Conservation (phyloP, 768 basidiomycete genomes). For the Amanita pallidorosea region DNA sequence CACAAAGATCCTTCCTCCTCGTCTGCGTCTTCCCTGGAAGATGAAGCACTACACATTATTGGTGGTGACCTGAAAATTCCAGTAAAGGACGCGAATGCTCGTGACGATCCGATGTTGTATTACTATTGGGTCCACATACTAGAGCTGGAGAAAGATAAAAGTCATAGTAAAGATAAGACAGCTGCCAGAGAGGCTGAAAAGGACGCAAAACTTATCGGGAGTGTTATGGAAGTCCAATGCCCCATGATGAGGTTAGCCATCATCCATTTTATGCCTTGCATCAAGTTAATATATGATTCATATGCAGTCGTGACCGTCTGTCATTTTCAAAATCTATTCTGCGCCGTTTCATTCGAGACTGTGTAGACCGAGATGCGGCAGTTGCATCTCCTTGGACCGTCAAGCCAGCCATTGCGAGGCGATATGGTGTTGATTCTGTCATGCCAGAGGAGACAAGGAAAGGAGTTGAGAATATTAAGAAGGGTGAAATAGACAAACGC, state of each 20-base stretch:
- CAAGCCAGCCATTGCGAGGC: constrained; percentile 72
- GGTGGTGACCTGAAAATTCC: constrained; percentile 73
- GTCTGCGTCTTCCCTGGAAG: constrained; percentile 26
- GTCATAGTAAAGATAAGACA: constrained; percentile 47
- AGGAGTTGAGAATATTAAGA: constrained; percentile 71
- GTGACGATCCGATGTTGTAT: constrained; percentile 77
- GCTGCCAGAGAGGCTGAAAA: constrained; percentile 40
- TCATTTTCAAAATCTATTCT: constrained; percentile 97
- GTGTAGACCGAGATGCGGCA: constrained; percentile 84
- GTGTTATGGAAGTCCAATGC: constrained; percentile 75
- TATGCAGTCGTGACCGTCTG: constrained; percentile 78
- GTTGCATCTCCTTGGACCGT: constrained; percentile 96
- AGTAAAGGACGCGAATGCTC: constrained; percentile 53
- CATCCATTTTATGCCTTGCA: constrained; percentile 1
- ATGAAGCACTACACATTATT: constrained; percentile 53
- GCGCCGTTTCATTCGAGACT: constrained; percentile 92
- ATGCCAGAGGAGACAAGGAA: constrained; percentile 82
- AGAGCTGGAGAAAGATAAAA: constrained; percentile 63
- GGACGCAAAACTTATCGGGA: constrained; percentile 60
- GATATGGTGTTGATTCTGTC: constrained; percentile 74
- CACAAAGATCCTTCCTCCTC: constrained; percentile 38
- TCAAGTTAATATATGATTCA: constrained; percentile 4
- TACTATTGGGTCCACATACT: constrained; percentile 83
- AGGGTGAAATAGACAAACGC: constrained; percentile 85
- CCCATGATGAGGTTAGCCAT: constrained; percentile 61